phyloP scores from a whole-genome alignment of 305 asterid genomes.

The Galium porrigens region DNA sequence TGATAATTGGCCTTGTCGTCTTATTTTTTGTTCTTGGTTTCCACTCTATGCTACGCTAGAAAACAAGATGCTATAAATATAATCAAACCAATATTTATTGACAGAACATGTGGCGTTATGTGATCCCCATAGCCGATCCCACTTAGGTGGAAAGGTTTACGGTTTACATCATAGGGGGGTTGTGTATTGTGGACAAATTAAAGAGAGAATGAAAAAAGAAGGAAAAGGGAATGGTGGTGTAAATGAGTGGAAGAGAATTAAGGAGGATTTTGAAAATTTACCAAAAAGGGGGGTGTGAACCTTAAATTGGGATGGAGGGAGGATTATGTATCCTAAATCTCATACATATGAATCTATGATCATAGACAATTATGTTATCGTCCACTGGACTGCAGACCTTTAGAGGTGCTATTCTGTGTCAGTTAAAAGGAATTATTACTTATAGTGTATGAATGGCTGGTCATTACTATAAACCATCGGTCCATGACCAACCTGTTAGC shows the following conservation, averaged over 20 bases:
- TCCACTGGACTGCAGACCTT: not conserved
- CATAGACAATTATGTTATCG: not conserved
- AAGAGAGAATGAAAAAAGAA: not conserved
- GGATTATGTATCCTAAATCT: not conserved
- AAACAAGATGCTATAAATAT: not conserved
- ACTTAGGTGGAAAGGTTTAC: not conserved
- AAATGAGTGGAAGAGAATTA: not conserved
- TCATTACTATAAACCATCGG: not conserved
- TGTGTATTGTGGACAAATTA: not conserved
- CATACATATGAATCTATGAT: not conserved
- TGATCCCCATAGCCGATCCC: not conserved
- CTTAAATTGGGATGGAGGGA: not conserved
- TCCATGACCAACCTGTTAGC: slow-evolving; percentile 3
- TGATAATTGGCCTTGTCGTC: not conserved
- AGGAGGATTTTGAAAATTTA: not conserved
- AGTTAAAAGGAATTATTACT: not conserved
- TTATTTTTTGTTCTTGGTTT: not conserved
- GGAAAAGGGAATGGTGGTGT: not conserved
- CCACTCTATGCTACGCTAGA: not conserved
- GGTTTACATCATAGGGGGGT: not conserved
- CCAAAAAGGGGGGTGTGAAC: not conserved
- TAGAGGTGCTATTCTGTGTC: not conserved
- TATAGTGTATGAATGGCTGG: not conserved
- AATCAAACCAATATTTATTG: not conserved
- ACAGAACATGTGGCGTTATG: not conserved